Evolutionary conservation across 257 asterid species (phyloP).

Genomic region (Voacanga thouarsii): DNA sequence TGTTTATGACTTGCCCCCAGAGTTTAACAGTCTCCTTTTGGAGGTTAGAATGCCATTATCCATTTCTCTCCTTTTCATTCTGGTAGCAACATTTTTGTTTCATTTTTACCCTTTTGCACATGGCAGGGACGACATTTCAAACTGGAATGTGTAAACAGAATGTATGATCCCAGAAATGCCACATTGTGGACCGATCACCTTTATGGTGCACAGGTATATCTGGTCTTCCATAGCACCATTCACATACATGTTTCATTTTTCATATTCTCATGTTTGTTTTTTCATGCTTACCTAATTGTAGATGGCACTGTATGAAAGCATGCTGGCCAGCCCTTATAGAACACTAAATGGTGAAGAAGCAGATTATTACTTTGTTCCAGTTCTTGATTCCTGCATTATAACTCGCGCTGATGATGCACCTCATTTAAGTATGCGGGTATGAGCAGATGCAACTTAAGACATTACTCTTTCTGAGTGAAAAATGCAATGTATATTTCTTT

Average conservation of each 20-base stretch:
- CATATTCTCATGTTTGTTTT: not conserved
- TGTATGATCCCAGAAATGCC: slow-evolving; percentile 73
- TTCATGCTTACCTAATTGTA: slow-evolving; percentile 30
- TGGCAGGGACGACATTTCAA: slow-evolving; percentile 86
- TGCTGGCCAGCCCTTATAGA: slow-evolving; percentile 82
- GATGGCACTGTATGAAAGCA: slow-evolving; percentile 90
- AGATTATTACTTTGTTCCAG: slow-evolving; percentile 92
- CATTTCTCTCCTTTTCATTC: slow-evolving; percentile 5
- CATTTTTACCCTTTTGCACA: slow-evolving; percentile 9
- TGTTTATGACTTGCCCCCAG: slow-evolving; percentile 87
- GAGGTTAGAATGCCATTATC: slow-evolving; percentile 45
- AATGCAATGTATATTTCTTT: not conserved
- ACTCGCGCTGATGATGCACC: slow-evolving; percentile 98
- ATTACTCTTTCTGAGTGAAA: not conserved
- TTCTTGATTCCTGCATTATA: slow-evolving; percentile 91
- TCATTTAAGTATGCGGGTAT: slow-evolving; percentile 77
- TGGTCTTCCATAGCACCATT: slow-evolving; percentile 2
- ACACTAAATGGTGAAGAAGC: slow-evolving; percentile 94
- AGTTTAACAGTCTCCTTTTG: slow-evolving; percentile 81
- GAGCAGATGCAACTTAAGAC: not conserved
- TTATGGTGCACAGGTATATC: slow-evolving; percentile 93
- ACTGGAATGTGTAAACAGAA: slow-evolving; percentile 81
- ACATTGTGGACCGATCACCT: slow-evolving; percentile 84
- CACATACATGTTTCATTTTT: not conserved
- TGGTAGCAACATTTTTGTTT: not conserved